Percentiles rank a stretch among this genome's conserved stretches.
Conservation (phyloP, 345 rosid species). For the Eucalyptus pumila region DNA sequence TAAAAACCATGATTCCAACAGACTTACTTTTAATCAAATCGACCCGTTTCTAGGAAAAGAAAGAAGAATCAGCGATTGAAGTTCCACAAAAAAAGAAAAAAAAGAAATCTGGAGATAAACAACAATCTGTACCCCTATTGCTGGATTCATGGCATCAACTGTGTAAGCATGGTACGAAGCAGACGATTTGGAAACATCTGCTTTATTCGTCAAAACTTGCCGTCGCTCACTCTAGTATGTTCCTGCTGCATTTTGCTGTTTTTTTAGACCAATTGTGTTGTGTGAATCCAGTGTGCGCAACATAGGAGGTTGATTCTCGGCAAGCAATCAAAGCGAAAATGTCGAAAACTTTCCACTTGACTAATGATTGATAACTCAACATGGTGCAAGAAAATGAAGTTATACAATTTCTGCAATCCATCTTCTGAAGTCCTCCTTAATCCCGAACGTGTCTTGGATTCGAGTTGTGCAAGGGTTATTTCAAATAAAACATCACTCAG, state of each 20-base stretch:
- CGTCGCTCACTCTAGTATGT: background rate
- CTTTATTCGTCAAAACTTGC: background rate
- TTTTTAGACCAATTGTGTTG: background rate
- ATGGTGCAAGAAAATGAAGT: background rate
- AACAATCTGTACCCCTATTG: background rate
- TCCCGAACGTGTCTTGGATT: background rate
- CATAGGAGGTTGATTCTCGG: background rate
- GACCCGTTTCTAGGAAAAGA: background rate
- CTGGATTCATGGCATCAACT: background rate
- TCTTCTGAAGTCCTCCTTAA: background rate
- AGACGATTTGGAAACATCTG: background rate
- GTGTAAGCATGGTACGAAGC: background rate
- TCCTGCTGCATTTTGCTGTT: background rate
- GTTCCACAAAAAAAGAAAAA: background rate
- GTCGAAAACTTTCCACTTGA: background rate
- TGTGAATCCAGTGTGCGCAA: background rate
- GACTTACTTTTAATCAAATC: background rate
- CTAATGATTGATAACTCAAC: background rate
- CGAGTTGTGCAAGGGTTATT: background rate
- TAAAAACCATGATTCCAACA: background rate
- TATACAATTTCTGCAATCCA: background rate
- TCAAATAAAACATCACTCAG: conserved; percentile 4
- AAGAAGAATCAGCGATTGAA: background rate
- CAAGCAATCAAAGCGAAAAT: background rate
- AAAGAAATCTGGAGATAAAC: background rate